Evolutionary conservation across 2,329 filamentous ascomycete genomes (phyloP).

Genomic region (Sphaerulina musiva): DNA sequence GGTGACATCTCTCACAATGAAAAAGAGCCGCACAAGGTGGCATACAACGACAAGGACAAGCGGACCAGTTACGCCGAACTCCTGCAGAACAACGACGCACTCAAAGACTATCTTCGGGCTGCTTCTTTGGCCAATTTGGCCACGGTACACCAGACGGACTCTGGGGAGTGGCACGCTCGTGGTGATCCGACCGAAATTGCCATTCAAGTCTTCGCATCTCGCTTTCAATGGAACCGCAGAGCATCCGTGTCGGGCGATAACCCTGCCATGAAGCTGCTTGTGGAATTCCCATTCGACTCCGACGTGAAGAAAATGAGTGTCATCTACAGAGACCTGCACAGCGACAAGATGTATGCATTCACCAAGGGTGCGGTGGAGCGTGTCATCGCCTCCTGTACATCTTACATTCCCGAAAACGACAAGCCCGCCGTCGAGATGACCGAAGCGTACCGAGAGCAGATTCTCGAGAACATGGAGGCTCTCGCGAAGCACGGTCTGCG

Average conservation of each 20-base stretch:
- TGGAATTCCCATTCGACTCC: slow-evolving; percentile 69
- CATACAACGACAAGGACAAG: slow-evolving; percentile 16
- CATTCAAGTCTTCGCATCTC: slow-evolving; percentile 65
- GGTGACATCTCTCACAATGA: slow-evolving; percentile 48
- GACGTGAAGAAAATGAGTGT: slow-evolving; percentile 72
- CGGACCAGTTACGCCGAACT: slow-evolving; percentile 26
- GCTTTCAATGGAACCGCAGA: slow-evolving; percentile 45
- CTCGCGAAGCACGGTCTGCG: slow-evolving; percentile 58
- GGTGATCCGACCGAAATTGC: slow-evolving; percentile 68
- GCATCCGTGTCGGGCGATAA: slow-evolving; percentile 26
- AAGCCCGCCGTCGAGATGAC: slow-evolving; percentile 46
- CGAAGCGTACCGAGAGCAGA: slow-evolving; percentile 47
- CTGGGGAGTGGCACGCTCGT: slow-evolving; percentile 56
- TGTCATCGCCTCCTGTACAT: slow-evolving; percentile 57
- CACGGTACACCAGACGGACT: slow-evolving; percentile 51
- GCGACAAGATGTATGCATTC: slow-evolving; percentile 43
- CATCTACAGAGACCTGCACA: slow-evolving; percentile 59
- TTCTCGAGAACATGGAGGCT: slow-evolving; percentile 62
- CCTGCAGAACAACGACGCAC: slow-evolving; percentile 41
- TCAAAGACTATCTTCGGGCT: slow-evolving; percentile 52
- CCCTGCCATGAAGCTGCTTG: slow-evolving; percentile 50
- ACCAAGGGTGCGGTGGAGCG: slow-evolving; percentile 66
- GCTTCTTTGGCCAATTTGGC: slow-evolving; percentile 62
- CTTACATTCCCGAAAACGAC: slow-evolving; percentile 29
- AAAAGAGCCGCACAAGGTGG: slow-evolving; percentile 22